Base-by-base conservation (phyloP, 1,284 basidiomycete species). In the Tilletia indica region DNA sequence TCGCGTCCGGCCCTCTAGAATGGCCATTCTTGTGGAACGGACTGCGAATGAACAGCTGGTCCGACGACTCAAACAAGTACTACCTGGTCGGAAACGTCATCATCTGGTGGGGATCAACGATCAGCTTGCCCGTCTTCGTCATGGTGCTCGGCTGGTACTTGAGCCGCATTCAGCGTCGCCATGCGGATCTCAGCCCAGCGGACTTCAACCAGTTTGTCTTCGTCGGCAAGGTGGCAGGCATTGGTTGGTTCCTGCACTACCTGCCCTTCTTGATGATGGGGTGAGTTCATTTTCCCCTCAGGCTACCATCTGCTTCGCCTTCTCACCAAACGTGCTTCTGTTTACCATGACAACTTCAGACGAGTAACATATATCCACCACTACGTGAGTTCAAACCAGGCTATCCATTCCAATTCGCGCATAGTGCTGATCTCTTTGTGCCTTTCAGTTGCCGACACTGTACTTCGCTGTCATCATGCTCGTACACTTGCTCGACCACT, bases 241-340 rank as follows among this genome's bases (percentile, higher is more conserved):
- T 92, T 71, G 97, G 97, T 8, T 99, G 96, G 96, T 86, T 89
- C 42, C 88, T 99, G 80, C 96, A 99, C 86, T 98, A 90, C 80
- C 81, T 91, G 34, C 95, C 96, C 0, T 98, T 97, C 89, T 87
- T 98, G 78, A 90, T 97, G 86, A 97, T 97, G 94, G 94, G 93
- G 39, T 91, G 94, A 77, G 88, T 88, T 34, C 87, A 14, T 9
- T 45, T 45, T 31, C 25, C 25, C 25, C 12, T 8, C 4, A 63
- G 8, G 86, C 19, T 87, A 87, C 73, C 76, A 80, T 31, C 74
- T 76, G 25, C 25, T 31, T 31, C 25, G 25, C 25, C 25, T 31
- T 31, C 25, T 31, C 25, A 31, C 25, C 25, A 31, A 31, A 31
- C 25, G 25, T 31, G 25, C 25, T 31, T 31, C 25, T 31, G 25